These are phyloP conservation scores for Beta lomatogona DNA, from an alignment of 179 eudicot species.

Conservation along the genomic window DNA sequence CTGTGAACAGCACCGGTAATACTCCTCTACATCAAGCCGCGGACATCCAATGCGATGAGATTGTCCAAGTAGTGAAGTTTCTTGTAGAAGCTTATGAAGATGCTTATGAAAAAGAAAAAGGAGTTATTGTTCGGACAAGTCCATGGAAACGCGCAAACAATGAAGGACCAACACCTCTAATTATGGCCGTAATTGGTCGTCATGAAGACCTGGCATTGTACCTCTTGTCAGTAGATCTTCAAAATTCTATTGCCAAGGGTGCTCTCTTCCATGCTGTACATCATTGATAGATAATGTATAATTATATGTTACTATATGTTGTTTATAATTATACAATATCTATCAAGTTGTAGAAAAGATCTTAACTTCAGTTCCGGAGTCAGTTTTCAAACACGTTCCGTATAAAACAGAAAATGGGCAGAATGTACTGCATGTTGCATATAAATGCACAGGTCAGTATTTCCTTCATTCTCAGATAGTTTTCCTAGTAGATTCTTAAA, in stretches of 20 bases:
- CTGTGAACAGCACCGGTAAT: not conserved
- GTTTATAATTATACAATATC: too few species aligned
- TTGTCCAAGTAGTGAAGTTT: not conserved
- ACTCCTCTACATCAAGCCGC: not conserved
- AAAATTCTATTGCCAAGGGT: not conserved
- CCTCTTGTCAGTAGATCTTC: conserved; percentile 7
- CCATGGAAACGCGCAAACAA: not conserved
- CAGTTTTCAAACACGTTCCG: not conserved
- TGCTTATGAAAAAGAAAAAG: not conserved
- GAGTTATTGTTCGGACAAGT: not conserved
- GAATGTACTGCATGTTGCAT: conserved; percentile 21
- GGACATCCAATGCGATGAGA: not conserved
- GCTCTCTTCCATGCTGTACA: conserved; percentile 12
- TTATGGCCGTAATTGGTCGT: not conserved
- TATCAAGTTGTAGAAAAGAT: not conserved
- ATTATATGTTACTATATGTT: too few species aligned
- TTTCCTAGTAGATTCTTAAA: too few species aligned
- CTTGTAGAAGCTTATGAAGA: too few species aligned
- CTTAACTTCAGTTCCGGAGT: not conserved
- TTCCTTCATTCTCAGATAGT: too few species aligned
- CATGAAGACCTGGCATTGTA: conserved; percentile 10
- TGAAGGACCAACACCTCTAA: conserved; percentile 1
- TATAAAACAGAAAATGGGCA: not conserved
- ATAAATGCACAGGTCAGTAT: conserved; percentile 15
- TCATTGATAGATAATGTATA: not conserved